Conservation (phyloP, 345 rosid species). For the Conringia planisiliqua region DNA sequence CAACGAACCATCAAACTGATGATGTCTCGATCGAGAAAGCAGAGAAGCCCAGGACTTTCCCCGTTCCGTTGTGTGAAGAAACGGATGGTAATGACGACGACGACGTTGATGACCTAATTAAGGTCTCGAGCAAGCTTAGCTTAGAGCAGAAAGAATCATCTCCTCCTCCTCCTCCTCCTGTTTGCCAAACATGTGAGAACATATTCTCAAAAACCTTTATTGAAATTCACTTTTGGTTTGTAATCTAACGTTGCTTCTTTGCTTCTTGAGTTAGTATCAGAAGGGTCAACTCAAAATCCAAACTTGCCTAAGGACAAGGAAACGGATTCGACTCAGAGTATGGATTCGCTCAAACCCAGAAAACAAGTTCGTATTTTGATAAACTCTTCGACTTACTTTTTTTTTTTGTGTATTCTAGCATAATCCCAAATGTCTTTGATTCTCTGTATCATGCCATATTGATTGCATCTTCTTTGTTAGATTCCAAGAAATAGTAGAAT, state of each 20-base stretch:
- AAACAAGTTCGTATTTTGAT: slow-evolving; percentile 51
- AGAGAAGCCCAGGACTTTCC: slow-evolving; percentile 53
- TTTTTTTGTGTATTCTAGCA: background rate
- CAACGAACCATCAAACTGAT: slow-evolving; percentile 20
- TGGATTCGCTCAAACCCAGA: slow-evolving; percentile 45
- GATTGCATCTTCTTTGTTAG: background rate
- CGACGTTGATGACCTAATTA: slow-evolving; percentile 36
- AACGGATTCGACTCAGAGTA: slow-evolving; percentile 41
- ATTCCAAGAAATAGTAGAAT: background rate
- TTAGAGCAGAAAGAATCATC: slow-evolving; percentile 28
- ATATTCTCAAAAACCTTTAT: background rate
- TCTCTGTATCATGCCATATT: background rate
- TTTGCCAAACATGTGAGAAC: slow-evolving; percentile 19
- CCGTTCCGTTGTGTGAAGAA: slow-evolving; percentile 65
- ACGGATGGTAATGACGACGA: slow-evolving; percentile 35
- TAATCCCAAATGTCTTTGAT: background rate
- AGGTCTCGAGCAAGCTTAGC: slow-evolving; percentile 25
- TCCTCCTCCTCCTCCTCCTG: slow-evolving; percentile 12
- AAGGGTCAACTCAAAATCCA: slow-evolving; percentile 36
- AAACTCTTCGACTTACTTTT: background rate
- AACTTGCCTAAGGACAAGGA: slow-evolving; percentile 33
- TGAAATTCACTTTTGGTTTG: slow-evolving; percentile 24
- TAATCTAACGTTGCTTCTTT: slow-evolving; percentile 29
- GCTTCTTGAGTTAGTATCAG: slow-evolving; percentile 20
- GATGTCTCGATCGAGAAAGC: slow-evolving; percentile 38